phyloP scores from a whole-genome alignment of 2,329 filamentous ascomycete genomes.

The Botrytis elliptica region DNA sequence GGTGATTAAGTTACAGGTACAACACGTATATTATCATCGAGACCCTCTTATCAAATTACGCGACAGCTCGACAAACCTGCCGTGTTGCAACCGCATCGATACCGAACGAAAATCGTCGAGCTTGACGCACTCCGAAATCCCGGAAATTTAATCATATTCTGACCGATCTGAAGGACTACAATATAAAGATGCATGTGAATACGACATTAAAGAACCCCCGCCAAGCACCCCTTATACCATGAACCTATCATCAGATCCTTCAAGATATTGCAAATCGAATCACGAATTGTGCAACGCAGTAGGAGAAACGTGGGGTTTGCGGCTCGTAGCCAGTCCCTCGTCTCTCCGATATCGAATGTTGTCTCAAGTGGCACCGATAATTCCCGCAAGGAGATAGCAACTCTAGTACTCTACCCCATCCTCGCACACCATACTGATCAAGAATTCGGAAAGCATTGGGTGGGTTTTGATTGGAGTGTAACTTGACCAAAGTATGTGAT shows the following conservation, averaged over 20 bases:
- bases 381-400: constrained; percentile 8
- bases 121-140: neutral
- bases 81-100: constrained; percentile 6
- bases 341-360: constrained; percentile 18
- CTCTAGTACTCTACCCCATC: neutral
- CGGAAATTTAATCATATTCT: constrained; percentile 12
- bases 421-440: neutral
- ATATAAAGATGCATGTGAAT: constrained; percentile 1
- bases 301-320: constrained; percentile 16
- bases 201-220: neutral
- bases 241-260: neutral
- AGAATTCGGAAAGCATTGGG: neutral
- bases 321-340: constrained; percentile 11
- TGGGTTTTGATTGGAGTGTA: constrained; percentile 1
- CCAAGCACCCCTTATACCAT: neutral
- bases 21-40: neutral
- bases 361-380: constrained; percentile 1
- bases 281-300: constrained; percentile 10
- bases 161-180: constrained; percentile 14
- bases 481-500: constrained; percentile 1
- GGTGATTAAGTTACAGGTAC: neutral
- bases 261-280: constrained; percentile 14
- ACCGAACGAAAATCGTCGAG: neutral
- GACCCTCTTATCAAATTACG: neutral
- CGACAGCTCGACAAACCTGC: neutral